These are phyloP conservation scores for Capsicum pubescens DNA, from an alignment of 257 asterid genomes.

Conservation along the genomic window DNA sequence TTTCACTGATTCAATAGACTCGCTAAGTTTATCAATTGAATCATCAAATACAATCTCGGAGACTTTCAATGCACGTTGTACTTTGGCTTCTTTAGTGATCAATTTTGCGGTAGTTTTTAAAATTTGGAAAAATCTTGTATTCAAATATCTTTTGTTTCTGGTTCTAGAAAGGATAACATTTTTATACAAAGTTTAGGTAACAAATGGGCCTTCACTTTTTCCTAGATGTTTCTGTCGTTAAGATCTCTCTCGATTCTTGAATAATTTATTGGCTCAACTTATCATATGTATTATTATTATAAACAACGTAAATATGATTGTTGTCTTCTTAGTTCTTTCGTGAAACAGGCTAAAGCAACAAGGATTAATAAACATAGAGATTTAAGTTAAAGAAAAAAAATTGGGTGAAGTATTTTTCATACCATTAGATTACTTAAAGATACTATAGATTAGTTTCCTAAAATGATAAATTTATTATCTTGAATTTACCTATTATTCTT, in stretches of 20 bases:
- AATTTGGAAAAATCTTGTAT: no score
- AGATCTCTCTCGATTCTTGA: neutral
- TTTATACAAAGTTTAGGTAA: conserved; percentile 6
- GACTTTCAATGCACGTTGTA: conserved; percentile 55
- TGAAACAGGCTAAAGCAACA: no score
- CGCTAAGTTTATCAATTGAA: conserved; percentile 65
- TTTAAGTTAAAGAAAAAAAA: no score
- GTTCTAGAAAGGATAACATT: neutral
- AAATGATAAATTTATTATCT: no score
- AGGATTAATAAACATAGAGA: no score
- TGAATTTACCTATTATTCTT: no score
- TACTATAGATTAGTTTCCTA: no score
- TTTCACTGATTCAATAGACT: conserved; percentile 42
- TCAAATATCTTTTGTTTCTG: neutral
- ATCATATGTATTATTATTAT: neutral
- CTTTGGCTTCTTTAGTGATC: conserved; percentile 40
- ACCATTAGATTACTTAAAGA: no score
- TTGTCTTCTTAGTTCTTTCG: no score
- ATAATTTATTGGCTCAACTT: conserved; percentile 16
- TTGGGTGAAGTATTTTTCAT: no score
- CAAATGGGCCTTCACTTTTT: conserved; percentile 15
- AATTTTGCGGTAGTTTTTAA: conserved; percentile 36
- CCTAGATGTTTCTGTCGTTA: conserved; percentile 20
- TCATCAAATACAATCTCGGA: conserved; percentile 60
- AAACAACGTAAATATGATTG: no score